phyloP scores from a whole-genome alignment of 352 stramenopile genomes.

The Pythium sukuiense region DNA sequence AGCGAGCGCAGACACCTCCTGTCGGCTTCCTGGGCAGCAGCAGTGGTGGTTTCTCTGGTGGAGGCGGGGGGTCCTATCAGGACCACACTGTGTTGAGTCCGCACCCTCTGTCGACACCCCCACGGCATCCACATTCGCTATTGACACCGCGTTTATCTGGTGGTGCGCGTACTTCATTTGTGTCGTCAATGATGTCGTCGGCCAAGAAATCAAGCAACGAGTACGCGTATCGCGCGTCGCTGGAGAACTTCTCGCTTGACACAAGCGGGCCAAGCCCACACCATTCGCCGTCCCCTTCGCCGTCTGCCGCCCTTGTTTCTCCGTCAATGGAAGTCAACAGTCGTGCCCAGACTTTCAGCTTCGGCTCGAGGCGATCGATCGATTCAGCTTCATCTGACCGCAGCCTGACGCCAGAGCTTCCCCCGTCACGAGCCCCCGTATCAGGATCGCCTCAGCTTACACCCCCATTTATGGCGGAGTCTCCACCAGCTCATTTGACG shows the following conservation, averaged over 20 bases:
- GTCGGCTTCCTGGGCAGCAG: conserved; percentile 16
- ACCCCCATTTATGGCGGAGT: conserved; percentile 34
- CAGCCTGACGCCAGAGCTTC: conserved; percentile 18
- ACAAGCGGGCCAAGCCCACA: conserved; percentile 11
- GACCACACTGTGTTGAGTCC: conserved; percentile 36
- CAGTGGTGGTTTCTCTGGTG: conserved; percentile 27
- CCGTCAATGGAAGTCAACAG: conserved; percentile 3
- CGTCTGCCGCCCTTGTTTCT: neutral
- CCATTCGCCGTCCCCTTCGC: conserved; percentile 10
- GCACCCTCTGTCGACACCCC: conserved; percentile 62
- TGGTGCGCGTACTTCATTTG: conserved; percentile 16
- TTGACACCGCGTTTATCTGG: conserved; percentile 43
- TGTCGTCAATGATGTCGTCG: conserved; percentile 34
- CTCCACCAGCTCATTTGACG: conserved; percentile 1
- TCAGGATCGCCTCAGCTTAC: conserved; percentile 34
- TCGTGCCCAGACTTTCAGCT: conserved; percentile 20
- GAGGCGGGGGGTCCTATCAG: conserved; percentile 34
- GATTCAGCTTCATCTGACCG: conserved; percentile 21
- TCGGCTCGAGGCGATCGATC: conserved; percentile 6
- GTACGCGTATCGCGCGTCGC: conserved; percentile 36
- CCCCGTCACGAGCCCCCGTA: neutral
- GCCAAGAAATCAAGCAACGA: conserved; percentile 32
- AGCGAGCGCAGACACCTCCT: conserved; percentile 28
- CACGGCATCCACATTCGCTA: conserved; percentile 64
- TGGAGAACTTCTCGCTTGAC: conserved; percentile 76